Evolutionary conservation across 129 eudicot species (phyloP).

Genomic region (Flaveria bidentis): DNA sequence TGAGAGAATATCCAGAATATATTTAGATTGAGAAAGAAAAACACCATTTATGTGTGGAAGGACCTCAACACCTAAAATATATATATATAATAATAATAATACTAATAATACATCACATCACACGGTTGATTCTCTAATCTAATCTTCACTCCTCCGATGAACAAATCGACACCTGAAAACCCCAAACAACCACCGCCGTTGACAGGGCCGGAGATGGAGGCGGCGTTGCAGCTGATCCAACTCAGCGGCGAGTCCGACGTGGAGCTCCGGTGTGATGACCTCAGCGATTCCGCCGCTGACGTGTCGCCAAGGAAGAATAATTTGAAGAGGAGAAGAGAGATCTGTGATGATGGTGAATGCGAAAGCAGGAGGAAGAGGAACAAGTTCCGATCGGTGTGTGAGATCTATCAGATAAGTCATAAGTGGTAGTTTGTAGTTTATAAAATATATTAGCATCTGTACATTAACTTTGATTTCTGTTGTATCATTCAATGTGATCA

Average conservation of each 20-base stretch:
- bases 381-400: slow-evolving; percentile 40
- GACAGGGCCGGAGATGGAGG: slow-evolving; percentile 45
- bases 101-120: too few relatives aligned
- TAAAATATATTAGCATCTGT: too few relatives aligned
- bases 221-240: slow-evolving; percentile 51
- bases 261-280: neutral
- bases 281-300: neutral
- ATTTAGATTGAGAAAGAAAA: too few relatives aligned
- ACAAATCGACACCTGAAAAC: neutral
- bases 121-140: too few relatives aligned
- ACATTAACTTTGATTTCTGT: too few relatives aligned
- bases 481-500: too few relatives aligned
- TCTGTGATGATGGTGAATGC: slow-evolving; percentile 31
- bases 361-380: slow-evolving; percentile 18
- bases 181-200: neutral
- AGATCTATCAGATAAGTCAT: slow-evolving; percentile 25
- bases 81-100: too few relatives aligned
- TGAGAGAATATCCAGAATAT: too few relatives aligned
- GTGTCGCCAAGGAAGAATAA: slow-evolving; percentile 3
- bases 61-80: too few relatives aligned
- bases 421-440: neutral
- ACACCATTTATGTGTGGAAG: too few relatives aligned
- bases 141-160: slow-evolving; percentile 5
- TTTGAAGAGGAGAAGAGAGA: neutral
- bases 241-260: slow-evolving; percentile 46